Evolutionary conservation across 2,329 filamentous ascomycete species (phyloP).

Genomic region (Cephalotrichum gorgonifer): DNA sequence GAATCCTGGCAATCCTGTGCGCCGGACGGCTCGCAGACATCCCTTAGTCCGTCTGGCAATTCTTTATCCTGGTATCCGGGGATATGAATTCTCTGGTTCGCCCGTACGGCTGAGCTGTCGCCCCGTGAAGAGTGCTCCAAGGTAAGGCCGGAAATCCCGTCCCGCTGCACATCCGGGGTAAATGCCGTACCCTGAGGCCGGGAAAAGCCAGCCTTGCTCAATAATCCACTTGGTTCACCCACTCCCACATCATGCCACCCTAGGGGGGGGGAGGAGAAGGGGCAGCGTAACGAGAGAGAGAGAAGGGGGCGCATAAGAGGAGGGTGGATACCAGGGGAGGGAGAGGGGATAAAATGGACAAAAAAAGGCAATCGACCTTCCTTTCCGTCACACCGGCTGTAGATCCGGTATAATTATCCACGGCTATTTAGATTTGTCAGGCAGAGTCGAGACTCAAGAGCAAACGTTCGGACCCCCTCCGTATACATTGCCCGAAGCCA

Average conservation of each 20-base stretch:
- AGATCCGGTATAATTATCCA: neutral
- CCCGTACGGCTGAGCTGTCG: neutral
- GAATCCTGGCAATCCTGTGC: neutral
- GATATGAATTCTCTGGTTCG: neutral
- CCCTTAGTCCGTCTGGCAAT: neutral
- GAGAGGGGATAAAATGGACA: neutral
- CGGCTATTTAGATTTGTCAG: slow-evolving; percentile 1
- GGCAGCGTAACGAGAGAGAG: neutral
- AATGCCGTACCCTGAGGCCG: neutral
- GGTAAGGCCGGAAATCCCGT: neutral
- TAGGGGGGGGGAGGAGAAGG: no score
- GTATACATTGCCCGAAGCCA: neutral
- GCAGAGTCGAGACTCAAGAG: neutral
- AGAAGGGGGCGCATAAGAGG: neutral
- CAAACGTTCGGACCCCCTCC: slow-evolving; percentile 1
- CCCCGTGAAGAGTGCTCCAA: neutral
- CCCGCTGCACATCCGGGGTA: neutral
- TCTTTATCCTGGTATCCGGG: neutral
- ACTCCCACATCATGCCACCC: no score
- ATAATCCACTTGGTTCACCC: neutral
- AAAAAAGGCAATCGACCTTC: neutral
- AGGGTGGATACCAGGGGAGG: neutral
- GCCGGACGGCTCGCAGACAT: neutral
- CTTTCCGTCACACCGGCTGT: neutral
- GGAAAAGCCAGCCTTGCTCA: neutral